Percentiles rank a stretch among this genome's conserved stretches.
These are phyloP conservation scores for Coniophora puteana DNA, from an alignment of 1,284 basidiomycete genomes.

Conservation along the genomic window DNA sequence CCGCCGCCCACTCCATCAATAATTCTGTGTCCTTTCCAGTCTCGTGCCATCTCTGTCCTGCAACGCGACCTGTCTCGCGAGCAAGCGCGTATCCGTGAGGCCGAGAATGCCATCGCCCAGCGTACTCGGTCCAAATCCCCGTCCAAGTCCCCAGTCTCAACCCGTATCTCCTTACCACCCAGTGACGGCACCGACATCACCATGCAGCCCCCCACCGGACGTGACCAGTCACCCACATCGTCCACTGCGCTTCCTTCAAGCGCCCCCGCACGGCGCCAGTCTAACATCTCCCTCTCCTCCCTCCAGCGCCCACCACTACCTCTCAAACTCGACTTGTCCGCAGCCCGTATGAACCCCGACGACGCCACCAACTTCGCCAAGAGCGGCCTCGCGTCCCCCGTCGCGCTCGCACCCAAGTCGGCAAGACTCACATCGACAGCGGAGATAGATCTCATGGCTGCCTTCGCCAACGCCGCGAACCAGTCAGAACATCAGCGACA, in stretches of 20 bases:
- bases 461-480: slow-evolving; percentile 42
- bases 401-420: slow-evolving; percentile 74
- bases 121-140: slow-evolving; percentile 24
- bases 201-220: slow-evolving; percentile 15
- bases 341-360: slow-evolving; percentile 56
- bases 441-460: slow-evolving; percentile 60
- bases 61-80: slow-evolving; percentile 64
- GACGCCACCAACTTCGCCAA: slow-evolving; percentile 53
- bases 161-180: slow-evolving; percentile 21
- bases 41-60: slow-evolving; percentile 65
- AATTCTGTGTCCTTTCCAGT: slow-evolving; percentile 33
- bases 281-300: slow-evolving; percentile 73
- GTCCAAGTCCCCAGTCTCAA: slow-evolving; percentile 26
- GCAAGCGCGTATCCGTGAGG: slow-evolving; percentile 48
- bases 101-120: slow-evolving; percentile 38
- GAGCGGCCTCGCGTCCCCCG: slow-evolving; percentile 63
- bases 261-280: slow-evolving; percentile 50
- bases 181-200: slow-evolving; percentile 25
- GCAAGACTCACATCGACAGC: slow-evolving; percentile 53
- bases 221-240: slow-evolving; percentile 26
- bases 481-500: slow-evolving; percentile 23
- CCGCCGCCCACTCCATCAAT: slow-evolving; percentile 2
- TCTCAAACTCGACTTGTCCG: slow-evolving; percentile 70
- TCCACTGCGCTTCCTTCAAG: too few species aligned
- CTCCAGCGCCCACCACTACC: slow-evolving; percentile 66